Evolutionary conservation across 768 basidiomycete genomes (phyloP).

Genomic region (Podaxis carcinomalis): DNA sequence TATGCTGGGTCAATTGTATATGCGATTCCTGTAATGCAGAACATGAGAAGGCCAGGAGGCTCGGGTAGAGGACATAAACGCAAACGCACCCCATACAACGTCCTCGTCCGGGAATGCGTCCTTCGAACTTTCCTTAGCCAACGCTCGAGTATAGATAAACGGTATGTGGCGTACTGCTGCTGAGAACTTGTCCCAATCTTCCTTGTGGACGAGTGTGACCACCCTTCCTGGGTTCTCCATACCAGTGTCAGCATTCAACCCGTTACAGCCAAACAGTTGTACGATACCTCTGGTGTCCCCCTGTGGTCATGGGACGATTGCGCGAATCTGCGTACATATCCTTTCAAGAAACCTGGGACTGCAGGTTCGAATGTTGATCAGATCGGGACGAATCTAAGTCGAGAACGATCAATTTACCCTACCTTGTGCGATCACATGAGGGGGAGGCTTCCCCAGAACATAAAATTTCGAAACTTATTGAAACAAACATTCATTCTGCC

Average conservation of each 20-base stretch:
- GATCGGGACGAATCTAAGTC: not conserved
- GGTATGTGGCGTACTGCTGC: slow-evolving; percentile 42
- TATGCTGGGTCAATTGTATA: slow-evolving; percentile 82
- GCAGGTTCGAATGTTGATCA: not conserved
- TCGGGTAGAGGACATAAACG: slow-evolving; percentile 14
- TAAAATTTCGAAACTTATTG: not conserved
- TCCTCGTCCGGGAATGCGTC: slow-evolving; percentile 71
- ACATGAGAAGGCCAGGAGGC: not conserved
- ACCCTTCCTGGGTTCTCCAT: slow-evolving; percentile 78
- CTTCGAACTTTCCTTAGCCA: slow-evolving; percentile 24
- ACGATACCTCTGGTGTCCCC: slow-evolving; percentile 74
- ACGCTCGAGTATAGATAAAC: not conserved
- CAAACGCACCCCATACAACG: slow-evolving; percentile 73
- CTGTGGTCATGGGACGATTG: slow-evolving; percentile 92
- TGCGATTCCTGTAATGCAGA: slow-evolving; percentile 54
- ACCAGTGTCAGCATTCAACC: not conserved
- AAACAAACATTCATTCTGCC: not conserved
- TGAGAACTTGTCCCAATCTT: slow-evolving; percentile 81
- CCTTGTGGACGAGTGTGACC: slow-evolving; percentile 83
- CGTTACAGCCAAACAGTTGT: not conserved
- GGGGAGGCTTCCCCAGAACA: slow-evolving; percentile 59
- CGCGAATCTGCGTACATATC: slow-evolving; percentile 86
- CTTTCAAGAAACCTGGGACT: slow-evolving; percentile 85
- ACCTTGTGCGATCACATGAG: slow-evolving; percentile 73
- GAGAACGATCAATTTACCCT: not conserved